phyloP scores from a whole-genome alignment of 176 grass and related monocot genomes.

The Carex cristatella region DNA sequence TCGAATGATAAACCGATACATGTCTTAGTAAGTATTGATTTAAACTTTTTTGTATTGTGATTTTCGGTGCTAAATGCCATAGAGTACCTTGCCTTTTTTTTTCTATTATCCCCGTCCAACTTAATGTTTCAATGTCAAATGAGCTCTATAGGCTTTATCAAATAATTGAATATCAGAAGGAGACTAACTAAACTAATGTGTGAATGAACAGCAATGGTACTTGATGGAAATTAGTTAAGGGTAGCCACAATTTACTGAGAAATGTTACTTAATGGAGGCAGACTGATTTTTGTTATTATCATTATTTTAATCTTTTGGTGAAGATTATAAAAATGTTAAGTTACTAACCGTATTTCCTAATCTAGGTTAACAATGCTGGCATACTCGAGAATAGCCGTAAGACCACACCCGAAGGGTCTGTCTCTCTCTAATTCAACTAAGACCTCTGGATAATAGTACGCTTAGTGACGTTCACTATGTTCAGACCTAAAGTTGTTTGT shows the following conservation, averaged over 20 bases:
- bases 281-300: background rate
- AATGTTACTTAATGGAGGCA: background rate
- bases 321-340: background rate
- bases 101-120: no score
- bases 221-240: background rate
- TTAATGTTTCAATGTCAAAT: background rate
- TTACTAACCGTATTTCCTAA: conserved; percentile 8
- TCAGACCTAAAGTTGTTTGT: background rate
- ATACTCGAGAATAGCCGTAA: conserved; percentile 60
- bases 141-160: background rate
- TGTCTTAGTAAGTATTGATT: conserved; percentile 58
- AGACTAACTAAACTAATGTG: background rate
- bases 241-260: background rate
- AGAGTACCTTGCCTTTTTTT: background rate
- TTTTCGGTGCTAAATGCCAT: background rate
- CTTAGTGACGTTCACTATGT: background rate
- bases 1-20: conserved; percentile 56
- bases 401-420: conserved; percentile 67
- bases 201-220: background rate
- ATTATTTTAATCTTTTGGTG: conserved; percentile 1
- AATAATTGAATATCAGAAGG: background rate
- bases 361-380: conserved; percentile 95
- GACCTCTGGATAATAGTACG: background rate
- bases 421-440: conserved; percentile 7
- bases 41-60: background rate